Conservation (phyloP, 768 basidiomycete species). For the Candolleomyces eurysporus region DNA sequence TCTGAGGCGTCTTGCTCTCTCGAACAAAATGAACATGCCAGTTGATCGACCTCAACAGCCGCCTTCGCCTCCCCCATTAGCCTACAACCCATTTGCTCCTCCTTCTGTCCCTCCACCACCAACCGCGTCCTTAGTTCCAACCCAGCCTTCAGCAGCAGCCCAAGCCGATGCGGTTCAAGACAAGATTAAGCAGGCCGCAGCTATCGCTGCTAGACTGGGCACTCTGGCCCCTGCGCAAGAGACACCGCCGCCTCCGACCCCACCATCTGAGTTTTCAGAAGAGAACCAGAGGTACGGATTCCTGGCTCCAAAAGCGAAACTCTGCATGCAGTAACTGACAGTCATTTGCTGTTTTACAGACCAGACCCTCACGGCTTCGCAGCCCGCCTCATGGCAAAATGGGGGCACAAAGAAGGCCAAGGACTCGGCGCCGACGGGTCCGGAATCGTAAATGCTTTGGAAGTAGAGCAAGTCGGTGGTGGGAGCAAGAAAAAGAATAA, state of each 20-base stretch:
- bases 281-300: constrained; percentile 8
- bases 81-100: constrained; percentile 72
- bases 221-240: constrained; percentile 45
- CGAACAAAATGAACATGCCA: neutral
- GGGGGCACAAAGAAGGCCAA: constrained; percentile 93
- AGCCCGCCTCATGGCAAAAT: constrained; percentile 89
- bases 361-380: constrained; percentile 76
- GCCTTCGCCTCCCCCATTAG: constrained; percentile 52
- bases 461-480: constrained; percentile 63
- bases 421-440: constrained; percentile 82
- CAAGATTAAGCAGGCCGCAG: constrained; percentile 73
- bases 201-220: constrained; percentile 73
- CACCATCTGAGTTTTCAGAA: constrained; percentile 30
- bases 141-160: too few species aligned
- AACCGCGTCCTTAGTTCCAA: constrained; percentile 30
- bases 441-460: constrained; percentile 87
- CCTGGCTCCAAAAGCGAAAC: neutral
- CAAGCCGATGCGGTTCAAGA: constrained; percentile 49
- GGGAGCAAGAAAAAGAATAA: constrained; percentile 28
- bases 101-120: constrained; percentile 59
- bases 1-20: constrained; percentile 10
- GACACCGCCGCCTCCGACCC: constrained; percentile 25
- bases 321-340: neutral
- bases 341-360: constrained; percentile 17
- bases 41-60: constrained; percentile 19